Conservation (phyloP, 148 eudicot genomes). For the Dysphania ambrosioides region DNA sequence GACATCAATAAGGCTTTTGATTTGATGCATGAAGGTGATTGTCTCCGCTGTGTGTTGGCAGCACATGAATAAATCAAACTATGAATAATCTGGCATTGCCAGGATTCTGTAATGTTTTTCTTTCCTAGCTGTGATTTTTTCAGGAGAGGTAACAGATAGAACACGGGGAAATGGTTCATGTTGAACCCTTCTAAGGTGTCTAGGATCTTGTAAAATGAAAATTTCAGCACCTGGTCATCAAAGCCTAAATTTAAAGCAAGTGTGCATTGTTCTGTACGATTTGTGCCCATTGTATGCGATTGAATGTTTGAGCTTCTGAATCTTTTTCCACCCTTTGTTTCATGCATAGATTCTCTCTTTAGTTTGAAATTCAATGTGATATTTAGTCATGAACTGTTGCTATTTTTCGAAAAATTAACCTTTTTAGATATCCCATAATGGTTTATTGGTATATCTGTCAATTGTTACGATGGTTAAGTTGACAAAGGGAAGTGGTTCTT, state of each 20-base stretch:
- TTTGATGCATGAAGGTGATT: slow-evolving; percentile 81
- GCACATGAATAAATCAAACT: slow-evolving; percentile 21
- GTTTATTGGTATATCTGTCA: too few species aligned
- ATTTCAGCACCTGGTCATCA: background rate
- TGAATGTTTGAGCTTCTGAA: background rate
- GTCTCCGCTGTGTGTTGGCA: slow-evolving; percentile 87
- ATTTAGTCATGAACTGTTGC: too few species aligned
- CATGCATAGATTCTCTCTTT: too few species aligned
- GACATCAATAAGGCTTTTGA: slow-evolving; percentile 92
- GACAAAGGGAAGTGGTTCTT: too few species aligned
- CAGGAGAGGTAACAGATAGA: background rate
- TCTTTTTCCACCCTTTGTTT: background rate
- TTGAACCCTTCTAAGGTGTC: background rate
- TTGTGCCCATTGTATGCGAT: background rate
- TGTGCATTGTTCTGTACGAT: background rate
- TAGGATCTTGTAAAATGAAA: background rate
- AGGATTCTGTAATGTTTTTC: slow-evolving; percentile 3
- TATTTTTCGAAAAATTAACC: too few species aligned
- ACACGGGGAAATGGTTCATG: background rate
- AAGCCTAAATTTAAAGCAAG: background rate
- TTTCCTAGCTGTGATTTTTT: background rate
- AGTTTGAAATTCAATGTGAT: too few species aligned
- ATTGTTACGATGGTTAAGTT: too few species aligned
- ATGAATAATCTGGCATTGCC: background rate
- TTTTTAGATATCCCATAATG: too few species aligned